Percentiles rank a stretch among this genome's conserved stretches.
Conservation (phyloP, 192 early-diverging fungal species). For the Thoreauomyces humboldtii region DNA sequence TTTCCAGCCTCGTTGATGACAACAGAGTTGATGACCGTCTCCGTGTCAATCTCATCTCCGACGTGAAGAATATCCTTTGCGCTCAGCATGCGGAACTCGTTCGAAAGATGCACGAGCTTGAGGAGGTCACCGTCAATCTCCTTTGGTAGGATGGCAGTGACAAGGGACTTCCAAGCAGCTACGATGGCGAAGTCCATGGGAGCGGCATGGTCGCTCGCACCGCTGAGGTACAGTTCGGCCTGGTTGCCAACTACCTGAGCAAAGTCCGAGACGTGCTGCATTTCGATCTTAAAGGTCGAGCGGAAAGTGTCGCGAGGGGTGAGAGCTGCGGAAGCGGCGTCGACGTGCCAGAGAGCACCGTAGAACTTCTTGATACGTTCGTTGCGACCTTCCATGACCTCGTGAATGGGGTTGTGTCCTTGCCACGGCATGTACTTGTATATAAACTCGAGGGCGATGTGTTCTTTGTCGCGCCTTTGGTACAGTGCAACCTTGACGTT, state of each 20-base stretch:
- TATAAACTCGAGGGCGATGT: conserved; percentile 74
- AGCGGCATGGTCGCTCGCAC: conserved; percentile 29
- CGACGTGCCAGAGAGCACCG: conserved; percentile 70
- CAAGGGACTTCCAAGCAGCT: conserved; percentile 84
- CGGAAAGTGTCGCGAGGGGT: conserved; percentile 66
- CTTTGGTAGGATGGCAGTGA: conserved; percentile 89
- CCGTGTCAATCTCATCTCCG: conserved; percentile 82
- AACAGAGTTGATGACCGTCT: conserved; percentile 80
- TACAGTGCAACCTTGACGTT: conserved; percentile 58
- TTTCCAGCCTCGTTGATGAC: conserved; percentile 89
- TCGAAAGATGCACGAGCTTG: conserved; percentile 88
- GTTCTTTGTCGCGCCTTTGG: conserved; percentile 59
- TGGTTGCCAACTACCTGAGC: conserved; percentile 75
- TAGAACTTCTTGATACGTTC: conserved; percentile 87
- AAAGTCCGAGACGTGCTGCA: conserved; percentile 70
- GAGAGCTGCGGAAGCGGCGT: conserved; percentile 45
- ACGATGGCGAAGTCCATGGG: conserved; percentile 97
- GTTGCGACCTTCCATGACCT: conserved; percentile 80
- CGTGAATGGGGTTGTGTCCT: conserved; percentile 82
- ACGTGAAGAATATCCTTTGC: conserved; percentile 67
- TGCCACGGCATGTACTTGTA: conserved; percentile 79
- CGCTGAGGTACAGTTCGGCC: conserved; percentile 45
- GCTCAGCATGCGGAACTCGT: conserved; percentile 86
- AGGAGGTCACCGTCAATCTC: conserved; percentile 92
- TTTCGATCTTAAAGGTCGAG: conserved; percentile 61